These are phyloP conservation scores for Millerago galiae DNA, from an alignment of 805 yeast genomes.

Conservation along the genomic window DNA sequence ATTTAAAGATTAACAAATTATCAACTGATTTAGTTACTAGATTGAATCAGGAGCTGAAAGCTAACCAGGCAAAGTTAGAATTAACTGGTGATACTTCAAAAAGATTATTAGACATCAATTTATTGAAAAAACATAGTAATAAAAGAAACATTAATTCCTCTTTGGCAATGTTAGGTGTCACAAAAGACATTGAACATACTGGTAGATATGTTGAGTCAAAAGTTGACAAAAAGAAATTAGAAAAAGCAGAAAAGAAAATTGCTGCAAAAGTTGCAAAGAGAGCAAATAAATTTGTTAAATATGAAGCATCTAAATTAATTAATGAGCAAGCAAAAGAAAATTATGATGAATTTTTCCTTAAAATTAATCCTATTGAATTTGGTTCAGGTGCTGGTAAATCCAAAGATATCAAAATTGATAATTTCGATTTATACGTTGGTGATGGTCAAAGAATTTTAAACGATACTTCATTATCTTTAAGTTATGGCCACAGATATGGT, in stretches of 20 bases:
- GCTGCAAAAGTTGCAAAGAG: conserved; percentile 94
- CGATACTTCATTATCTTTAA: conserved; percentile 78
- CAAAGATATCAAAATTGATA: conserved; percentile 92
- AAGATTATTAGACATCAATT: conserved; percentile 72
- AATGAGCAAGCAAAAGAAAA: conserved; percentile 57
- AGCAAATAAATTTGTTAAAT: conserved; percentile 73
- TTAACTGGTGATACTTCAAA: conserved; percentile 84
- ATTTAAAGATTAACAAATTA: conserved; percentile 46
- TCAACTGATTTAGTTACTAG: conserved; percentile 39
- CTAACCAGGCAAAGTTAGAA: conserved; percentile 67
- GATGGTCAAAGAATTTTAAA: conserved; percentile 90
- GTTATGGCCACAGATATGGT: conserved; percentile 95
- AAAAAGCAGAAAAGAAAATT: conserved; percentile 94
- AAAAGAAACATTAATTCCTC: conserved; percentile 73
- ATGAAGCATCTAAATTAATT: conserved; percentile 90
- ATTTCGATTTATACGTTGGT: conserved; percentile 91
- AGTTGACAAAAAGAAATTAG: conserved; percentile 94
- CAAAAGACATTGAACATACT: conserved; percentile 81
- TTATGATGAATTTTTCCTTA: conserved; percentile 91
- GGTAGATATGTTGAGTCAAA: conserved; percentile 90
- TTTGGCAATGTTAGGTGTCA: conserved; percentile 69
- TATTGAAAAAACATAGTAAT: conserved; percentile 53
- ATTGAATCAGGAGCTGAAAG: conserved; percentile 47
- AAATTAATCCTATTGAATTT: conserved; percentile 90
- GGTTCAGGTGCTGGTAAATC: conserved; percentile 91